These are phyloP conservation scores for Acanthamoeba healyi DNA, from an alignment of 208 protist species.

Conservation along the genomic window DNA sequence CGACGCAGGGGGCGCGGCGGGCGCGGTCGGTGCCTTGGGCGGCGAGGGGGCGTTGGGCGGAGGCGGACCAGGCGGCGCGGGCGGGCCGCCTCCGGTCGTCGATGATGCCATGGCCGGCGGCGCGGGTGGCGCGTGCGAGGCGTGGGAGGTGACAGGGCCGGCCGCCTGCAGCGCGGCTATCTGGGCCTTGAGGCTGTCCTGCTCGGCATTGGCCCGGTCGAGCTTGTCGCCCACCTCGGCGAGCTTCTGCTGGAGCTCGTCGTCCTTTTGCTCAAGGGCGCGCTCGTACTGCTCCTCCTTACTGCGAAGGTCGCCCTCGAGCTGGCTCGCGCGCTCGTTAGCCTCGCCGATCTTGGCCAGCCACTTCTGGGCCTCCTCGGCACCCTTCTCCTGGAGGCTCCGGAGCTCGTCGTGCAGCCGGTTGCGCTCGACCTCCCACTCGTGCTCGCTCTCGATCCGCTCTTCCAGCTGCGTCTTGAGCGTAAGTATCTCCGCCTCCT, in stretches of 20 bases:
- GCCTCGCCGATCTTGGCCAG: background rate
- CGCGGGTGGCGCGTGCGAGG: background rate
- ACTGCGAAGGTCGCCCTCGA: background rate
- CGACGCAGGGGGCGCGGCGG: background rate
- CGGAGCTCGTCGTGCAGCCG: background rate
- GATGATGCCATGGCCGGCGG: background rate
- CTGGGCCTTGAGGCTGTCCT: slow-evolving; percentile 7
- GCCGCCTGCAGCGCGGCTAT: background rate
- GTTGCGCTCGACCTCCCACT: background rate
- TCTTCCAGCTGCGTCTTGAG: background rate
- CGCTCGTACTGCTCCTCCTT: background rate
- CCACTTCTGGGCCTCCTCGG: background rate
- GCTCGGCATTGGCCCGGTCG: background rate
- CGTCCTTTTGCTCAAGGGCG: background rate
- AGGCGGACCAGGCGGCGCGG: background rate
- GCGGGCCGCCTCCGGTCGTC: too few species aligned
- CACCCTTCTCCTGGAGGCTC: slow-evolving; percentile 8
- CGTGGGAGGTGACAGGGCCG: background rate
- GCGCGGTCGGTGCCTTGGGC: background rate
- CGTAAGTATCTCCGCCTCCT: background rate
- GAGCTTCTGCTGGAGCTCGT: background rate
- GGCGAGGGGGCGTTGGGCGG: background rate
- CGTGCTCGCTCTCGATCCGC: background rate
- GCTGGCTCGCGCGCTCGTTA: background rate
- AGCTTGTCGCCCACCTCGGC: background rate